Evolutionary conservation across 768 basidiomycete genomes (phyloP), one percentile per base, ranked within the genome.

Genomic region (Pleurotus salmoneostramineus): DNA sequence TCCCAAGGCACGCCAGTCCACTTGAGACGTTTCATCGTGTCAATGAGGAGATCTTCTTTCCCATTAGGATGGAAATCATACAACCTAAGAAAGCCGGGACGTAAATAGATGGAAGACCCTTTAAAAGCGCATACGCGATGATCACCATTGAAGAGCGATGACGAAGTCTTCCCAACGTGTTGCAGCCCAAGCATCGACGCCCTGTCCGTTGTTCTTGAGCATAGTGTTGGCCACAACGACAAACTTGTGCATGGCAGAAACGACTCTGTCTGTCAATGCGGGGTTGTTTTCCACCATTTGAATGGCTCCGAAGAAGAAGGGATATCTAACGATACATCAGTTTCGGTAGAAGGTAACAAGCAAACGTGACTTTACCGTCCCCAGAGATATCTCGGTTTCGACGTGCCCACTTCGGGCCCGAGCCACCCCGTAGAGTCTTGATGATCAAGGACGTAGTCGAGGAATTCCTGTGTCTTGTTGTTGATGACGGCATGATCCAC

Each of bases 121-220:
- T 27, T 27, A 27, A 27, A 27, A 27, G 21, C 21, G 21, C 21
- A 27, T 27, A 27, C 21, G n/a, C 37, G 10, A 45, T 34, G 44
- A 62, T 48, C 65, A 82, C 83, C 83, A 84, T 66, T 83, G 81
- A 61, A 83, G 61, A 17, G 73, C 68, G 3, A 83, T 80, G 21
- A 83, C 79, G 59, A 83, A 83, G 61, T 84, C 82, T 63, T 81
- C 81, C 82, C 82, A 83, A 31, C 83, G 78, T 0, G 82, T 81
- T 31, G 73, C 68, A 11, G 79, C 70, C 83, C 83, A 84, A 1
- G 69, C 64, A 48, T 83, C 82, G n/a, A 82, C 72, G 10, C 82
- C 83, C 60, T 79, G 63, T 11, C 79, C 80, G 43, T 72, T 72
- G 34, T 65, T 65, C 56, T 79, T 74, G 45, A 84, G 66, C 83